A percentile compares a stretch with the other conserved stretches of the same genome.
These are phyloP conservation scores for Alternaria incomplexa DNA, from an alignment of 2,329 filamentous ascomycete species.

Conservation along the genomic window DNA sequence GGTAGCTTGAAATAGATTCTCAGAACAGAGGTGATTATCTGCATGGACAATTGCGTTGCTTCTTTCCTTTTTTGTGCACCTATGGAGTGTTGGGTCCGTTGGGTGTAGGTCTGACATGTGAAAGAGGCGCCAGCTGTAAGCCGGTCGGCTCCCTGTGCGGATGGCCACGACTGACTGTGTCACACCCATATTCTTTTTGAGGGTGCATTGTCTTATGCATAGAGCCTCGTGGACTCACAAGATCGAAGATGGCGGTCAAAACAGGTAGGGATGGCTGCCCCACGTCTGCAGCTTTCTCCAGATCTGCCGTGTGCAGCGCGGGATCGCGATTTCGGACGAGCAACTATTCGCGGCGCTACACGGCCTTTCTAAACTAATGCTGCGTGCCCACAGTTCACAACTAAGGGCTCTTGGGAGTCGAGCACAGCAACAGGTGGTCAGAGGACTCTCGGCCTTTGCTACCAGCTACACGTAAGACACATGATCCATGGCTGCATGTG, in stretches of 20 bases:
- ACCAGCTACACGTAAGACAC: neutral
- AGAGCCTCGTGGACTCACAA: conserved; percentile 20
- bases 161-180: neutral
- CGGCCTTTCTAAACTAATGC: neutral
- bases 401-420: neutral
- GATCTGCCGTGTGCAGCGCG: conserved; percentile 5
- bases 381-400: neutral
- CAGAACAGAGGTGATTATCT: neutral
- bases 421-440: neutral
- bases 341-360: neutral
- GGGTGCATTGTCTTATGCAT: conserved; percentile 14
- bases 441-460: neutral
- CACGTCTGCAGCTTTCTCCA: conserved; percentile 17
- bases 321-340: conserved; percentile 4
- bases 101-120: conserved; percentile 8
- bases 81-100: neutral
- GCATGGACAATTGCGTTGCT: neutral
- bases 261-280: conserved; percentile 10
- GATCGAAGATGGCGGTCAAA: conserved; percentile 7
- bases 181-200: conserved; percentile 4
- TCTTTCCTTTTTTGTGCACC: neutral
- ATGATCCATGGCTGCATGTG: conserved; percentile 1
- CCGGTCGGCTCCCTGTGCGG: neutral
- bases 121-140: conserved; percentile 6
- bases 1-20: neutral